Percentiles rank a stretch among this genome's conserved stretches.
Conservation (phyloP, 768 basidiomycete genomes). For the Trametes meyenii region DNA sequence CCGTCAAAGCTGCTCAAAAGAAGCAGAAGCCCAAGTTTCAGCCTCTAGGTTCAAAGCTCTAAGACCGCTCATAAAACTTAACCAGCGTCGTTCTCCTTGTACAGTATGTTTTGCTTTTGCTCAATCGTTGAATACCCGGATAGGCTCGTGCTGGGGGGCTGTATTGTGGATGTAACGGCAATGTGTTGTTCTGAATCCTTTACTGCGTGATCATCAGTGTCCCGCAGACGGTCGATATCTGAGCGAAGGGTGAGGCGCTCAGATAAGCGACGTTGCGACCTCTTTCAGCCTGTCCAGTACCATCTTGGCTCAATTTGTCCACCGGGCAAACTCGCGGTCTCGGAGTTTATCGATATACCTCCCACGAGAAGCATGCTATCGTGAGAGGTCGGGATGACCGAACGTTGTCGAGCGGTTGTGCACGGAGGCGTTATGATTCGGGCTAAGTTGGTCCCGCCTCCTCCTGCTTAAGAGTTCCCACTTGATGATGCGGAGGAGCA, state of each 20-base stretch:
- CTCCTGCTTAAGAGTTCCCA: too few species aligned
- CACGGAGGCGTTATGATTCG: neutral
- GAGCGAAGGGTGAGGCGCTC: too few species aligned
- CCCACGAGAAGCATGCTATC: conserved; percentile 1
- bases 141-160: neutral
- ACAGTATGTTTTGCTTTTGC: neutral
- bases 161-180: too few species aligned
- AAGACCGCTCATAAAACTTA: neutral
- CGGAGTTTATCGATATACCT: neutral
- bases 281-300: neutral
- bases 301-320: too few species aligned
- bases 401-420: neutral
- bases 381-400: neutral
- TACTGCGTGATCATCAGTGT: too few species aligned
- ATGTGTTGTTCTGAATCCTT: too few species aligned
- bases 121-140: neutral
- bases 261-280: too few species aligned
- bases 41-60: conserved; percentile 22
- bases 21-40: conserved; percentile 24
- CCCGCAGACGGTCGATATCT: too few species aligned
- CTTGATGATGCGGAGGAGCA: too few species aligned
- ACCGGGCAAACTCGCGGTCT: neutral
- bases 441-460: neutral
- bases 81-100: neutral
- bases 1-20: conserved; percentile 22